Percentiles rank a stretch among this genome's conserved stretches.
phyloP scores from a whole-genome alignment of 1,139 yeast species.

The Debaryomyces sp. region DNA sequence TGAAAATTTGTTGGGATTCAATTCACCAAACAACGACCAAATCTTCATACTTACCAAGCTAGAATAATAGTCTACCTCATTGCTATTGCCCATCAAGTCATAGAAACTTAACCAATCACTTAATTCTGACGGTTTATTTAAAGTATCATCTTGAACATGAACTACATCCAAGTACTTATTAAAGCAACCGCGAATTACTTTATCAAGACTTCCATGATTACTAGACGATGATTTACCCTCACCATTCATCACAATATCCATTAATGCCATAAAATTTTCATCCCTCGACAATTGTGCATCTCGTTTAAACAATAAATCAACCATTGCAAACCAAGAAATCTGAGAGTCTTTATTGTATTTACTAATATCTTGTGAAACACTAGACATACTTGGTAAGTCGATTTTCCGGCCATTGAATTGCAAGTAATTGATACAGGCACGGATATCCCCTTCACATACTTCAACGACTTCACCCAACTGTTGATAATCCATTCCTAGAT shows the following conservation, averaged over 20 bases:
- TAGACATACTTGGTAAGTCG: slow-evolving; percentile 13
- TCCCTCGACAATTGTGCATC: slow-evolving; percentile 49
- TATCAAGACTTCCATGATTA: slow-evolving; percentile 55
- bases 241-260: slow-evolving; percentile 36
- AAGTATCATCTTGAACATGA: slow-evolving; percentile 64
- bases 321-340: slow-evolving; percentile 61
- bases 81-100: slow-evolving; percentile 48
- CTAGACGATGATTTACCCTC: slow-evolving; percentile 47
- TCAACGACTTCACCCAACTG: slow-evolving; percentile 59
- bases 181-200: slow-evolving; percentile 74
- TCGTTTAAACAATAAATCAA: slow-evolving; percentile 56
- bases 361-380: slow-evolving; percentile 10
- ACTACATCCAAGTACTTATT: slow-evolving; percentile 55
- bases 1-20: slow-evolving; percentile 38
- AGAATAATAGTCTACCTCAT: slow-evolving; percentile 56
- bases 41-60: slow-evolving; percentile 64
- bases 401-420: slow-evolving; percentile 59
- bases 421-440: slow-evolving; percentile 82
- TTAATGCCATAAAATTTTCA: slow-evolving; percentile 48
- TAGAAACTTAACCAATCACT: slow-evolving; percentile 81
- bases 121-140: slow-evolving; percentile 61
- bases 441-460: slow-evolving; percentile 77
- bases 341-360: slow-evolving; percentile 52
- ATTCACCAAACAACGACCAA: slow-evolving; percentile 67
- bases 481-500: slow-evolving; percentile 34